Base-by-base conservation (phyloP, 1,139 yeast genomes). In the Yamadazyma mexicana region DNA sequence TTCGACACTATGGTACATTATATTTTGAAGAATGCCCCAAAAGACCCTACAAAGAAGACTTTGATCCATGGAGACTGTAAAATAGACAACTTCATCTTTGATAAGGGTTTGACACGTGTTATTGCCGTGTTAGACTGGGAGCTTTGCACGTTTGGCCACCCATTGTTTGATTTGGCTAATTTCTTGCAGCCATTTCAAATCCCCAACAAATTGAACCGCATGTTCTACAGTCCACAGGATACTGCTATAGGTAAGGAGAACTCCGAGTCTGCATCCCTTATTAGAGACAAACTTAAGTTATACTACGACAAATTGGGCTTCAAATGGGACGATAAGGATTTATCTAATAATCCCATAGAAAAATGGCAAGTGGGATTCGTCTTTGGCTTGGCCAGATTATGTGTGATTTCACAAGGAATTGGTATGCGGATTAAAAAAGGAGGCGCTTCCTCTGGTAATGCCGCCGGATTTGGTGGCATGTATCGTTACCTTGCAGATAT, bases 41-140 rank as follows among this genome's bases (percentile, higher is more conserved):
- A 54, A 10, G 87, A 83, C 45, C 75, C 80, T 0, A 51, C 61
- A 2, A 58, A 66, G 7, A 62, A 70, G 35, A 60, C 75, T 1
- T 67, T 81, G 48, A 79, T 81, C 31, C 87, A 81, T 49, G 87
- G 87, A 1, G 87, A 81, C 56, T 81, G 77, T 63, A 81, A 81
- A 52, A 78, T 81, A 34, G 87, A 81, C 55, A 81, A 81, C 51
- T 53, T 81, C 26, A 62, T 81, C 8, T 81, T 77, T 52, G 77
- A 79, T 48, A 75, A 76, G 6, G 61, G 69, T 1, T 69, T 73
- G 34, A 72, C 75, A 16, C 56, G 61, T 34, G 80, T 81, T 3
- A 61, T 74, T 39, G 85, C 85, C 0, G 77, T 81, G 1, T 63
- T 81, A 37, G 87, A 81, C 54, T 81, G 87, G 87, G 87, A 81